A percentile compares a stretch with the other conserved stretches of the same genome.
Conservation (phyloP, 1,284 basidiomycete species). For the Albatrellus sp. region DNA sequence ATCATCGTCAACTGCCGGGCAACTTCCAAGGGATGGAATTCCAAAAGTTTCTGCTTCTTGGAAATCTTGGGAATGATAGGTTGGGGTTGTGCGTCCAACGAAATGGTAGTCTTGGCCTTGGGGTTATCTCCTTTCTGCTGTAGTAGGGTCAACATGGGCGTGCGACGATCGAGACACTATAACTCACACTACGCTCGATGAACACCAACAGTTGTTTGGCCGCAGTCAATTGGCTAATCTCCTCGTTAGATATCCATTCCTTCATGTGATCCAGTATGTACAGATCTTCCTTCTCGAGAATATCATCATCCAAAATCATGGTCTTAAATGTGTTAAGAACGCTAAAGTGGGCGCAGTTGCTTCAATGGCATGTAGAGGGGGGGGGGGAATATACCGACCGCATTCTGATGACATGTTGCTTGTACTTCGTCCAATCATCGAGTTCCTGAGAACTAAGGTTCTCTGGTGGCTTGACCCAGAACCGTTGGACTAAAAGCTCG, state of each 20-base stretch:
- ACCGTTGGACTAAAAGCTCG: constrained; percentile 77
- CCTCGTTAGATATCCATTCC: constrained; percentile 61
- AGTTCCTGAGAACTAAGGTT: constrained; percentile 54
- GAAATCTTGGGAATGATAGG: constrained; percentile 67
- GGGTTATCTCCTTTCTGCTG: constrained; percentile 49
- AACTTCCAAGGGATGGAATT: constrained; percentile 84
- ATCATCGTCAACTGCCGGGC: constrained; percentile 91
- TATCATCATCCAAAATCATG: constrained; percentile 71
- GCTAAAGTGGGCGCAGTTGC: constrained; percentile 5
- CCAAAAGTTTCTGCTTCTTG: constrained; percentile 75
- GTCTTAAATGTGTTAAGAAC: constrained; percentile 77
- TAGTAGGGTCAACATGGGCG: constrained; percentile 8
- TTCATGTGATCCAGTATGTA: constrained; percentile 71
- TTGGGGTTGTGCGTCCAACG: constrained; percentile 47
- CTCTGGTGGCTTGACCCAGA: constrained; percentile 68
- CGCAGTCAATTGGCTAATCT: constrained; percentile 49
- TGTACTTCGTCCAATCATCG: constrained; percentile 78
- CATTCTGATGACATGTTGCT: constrained; percentile 82
- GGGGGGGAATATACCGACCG: constrained; percentile 40
- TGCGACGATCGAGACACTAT: constrained; percentile 3
- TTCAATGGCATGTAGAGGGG: background rate
- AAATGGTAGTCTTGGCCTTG: constrained; percentile 32
- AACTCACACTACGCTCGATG: constrained; percentile 67
- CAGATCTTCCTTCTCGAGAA: constrained; percentile 72
- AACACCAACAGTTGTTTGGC: constrained; percentile 62